Evolutionary conservation across 108 stramenopile species (phyloP), one percentile per base, ranked within the genome.

Genomic region (Conticribra weissflogii): DNA sequence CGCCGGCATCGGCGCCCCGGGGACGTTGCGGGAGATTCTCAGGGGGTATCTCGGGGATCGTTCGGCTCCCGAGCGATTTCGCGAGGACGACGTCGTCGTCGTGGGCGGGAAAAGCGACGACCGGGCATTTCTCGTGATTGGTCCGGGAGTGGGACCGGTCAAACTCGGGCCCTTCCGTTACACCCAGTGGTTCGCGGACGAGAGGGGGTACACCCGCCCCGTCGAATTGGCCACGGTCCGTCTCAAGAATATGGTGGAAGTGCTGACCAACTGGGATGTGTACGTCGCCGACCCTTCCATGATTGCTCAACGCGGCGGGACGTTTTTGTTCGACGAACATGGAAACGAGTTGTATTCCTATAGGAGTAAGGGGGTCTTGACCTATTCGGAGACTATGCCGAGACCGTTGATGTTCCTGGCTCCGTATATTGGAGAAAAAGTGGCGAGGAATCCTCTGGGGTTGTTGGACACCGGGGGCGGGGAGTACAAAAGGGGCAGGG

Each of bases 151-250:
- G 31, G 71, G 76, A 2, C 51, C 24, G 0, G 52, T 56, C 0
- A 31, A 50, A 9, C 56, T 71, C 19, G 82, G 74, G 14, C 65
- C 79, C 12, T 41, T 9, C 36, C 17, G 30, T 18, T 83, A 78
- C 46, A n/a, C 44, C 25, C 72, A 80, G 19, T 59, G 47, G 63
- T 76, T 64, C 54, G 45, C 51, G 7, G 77, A 87, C 54, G 81
- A 86, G 41, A 54, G 59, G 33, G 87, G 88, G 27, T 91, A 87
- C 59, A 83, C 86, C 54, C 81, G 88, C 14, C 91, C 91, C 1
- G 81, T 81, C 16, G 91, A 92, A 58, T 61, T 92, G 48, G 88
- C 91, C 1, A 89, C 91, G 2, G 81, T 92, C 4, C 76, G 91
- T 17, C 64, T 92, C 18, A 76, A 76, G 25, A 58, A 57, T 29